Conservation (phyloP, 805 yeast species). For the Komagataella populi region DNA sequence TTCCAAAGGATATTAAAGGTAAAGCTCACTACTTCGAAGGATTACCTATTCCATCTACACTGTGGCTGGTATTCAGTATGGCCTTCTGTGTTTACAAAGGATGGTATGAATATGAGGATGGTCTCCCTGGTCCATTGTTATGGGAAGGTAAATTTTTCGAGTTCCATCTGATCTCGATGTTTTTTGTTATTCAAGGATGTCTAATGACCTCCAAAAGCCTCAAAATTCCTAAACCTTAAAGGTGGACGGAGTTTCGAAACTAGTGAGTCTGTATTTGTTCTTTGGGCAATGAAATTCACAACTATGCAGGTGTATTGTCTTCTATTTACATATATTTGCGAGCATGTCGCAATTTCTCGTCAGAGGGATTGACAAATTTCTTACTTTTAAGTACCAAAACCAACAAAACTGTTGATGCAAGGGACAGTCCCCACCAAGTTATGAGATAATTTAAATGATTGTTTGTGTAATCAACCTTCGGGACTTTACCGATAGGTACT, state of each 20-base stretch:
- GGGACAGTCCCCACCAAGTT: slow-evolving; percentile 88
- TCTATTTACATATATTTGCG: slow-evolving; percentile 19
- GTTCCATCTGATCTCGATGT: slow-evolving; percentile 55
- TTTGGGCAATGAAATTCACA: background rate
- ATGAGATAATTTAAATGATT: slow-evolving; percentile 85
- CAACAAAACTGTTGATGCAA: slow-evolving; percentile 60
- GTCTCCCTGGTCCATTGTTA: slow-evolving; percentile 54
- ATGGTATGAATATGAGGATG: slow-evolving; percentile 16
- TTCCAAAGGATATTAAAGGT: slow-evolving; percentile 83
- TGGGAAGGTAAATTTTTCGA: slow-evolving; percentile 47
- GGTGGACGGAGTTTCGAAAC: background rate
- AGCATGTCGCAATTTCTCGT: slow-evolving; percentile 38
- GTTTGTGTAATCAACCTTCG: slow-evolving; percentile 73
- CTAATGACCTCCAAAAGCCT: slow-evolving; percentile 85
- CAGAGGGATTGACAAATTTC: slow-evolving; percentile 20
- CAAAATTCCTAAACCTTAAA: slow-evolving; percentile 73
- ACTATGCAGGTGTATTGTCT: background rate
- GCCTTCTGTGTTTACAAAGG: slow-evolving; percentile 47
- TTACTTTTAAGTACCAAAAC: slow-evolving; percentile 33
- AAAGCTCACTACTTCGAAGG: slow-evolving; percentile 92
- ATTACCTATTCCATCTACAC: slow-evolving; percentile 84
- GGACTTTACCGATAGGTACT: slow-evolving; percentile 76
- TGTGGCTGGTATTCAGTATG: slow-evolving; percentile 62
- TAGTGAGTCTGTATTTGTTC: background rate
- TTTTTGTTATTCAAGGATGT: slow-evolving; percentile 73